phyloP scores from a whole-genome alignment of 805 yeast species.

The Spathaspora passalidarum region DNA sequence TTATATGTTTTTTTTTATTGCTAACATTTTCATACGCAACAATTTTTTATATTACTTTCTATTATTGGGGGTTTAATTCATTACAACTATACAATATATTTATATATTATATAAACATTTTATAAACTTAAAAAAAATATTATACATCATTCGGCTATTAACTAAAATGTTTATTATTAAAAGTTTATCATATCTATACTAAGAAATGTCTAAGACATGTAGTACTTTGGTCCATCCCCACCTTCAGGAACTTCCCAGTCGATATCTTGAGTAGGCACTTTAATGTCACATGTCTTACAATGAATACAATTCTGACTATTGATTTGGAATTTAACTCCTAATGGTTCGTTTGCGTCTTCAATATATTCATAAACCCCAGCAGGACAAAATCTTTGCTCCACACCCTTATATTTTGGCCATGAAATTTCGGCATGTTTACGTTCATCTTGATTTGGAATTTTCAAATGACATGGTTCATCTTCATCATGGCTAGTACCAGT shows the following conservation, averaged over 20 bases:
- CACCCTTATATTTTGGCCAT: slow-evolving; percentile 78
- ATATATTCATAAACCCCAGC: slow-evolving; percentile 96
- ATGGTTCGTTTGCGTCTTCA: slow-evolving; percentile 55
- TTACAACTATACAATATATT: not conserved
- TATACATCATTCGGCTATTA: not conserved
- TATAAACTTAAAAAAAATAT: not conserved
- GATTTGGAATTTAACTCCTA: slow-evolving; percentile 84
- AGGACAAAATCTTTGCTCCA: slow-evolving; percentile 92
- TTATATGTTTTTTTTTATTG: too few species aligned
- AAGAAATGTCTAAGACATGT: slow-evolving; percentile 53
- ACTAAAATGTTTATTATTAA: too few species aligned
- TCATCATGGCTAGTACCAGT: slow-evolving; percentile 97
- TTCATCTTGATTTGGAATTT: slow-evolving; percentile 58
- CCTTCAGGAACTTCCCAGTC: slow-evolving; percentile 99
- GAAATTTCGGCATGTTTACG: slow-evolving; percentile 63
- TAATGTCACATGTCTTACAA: slow-evolving; percentile 97
- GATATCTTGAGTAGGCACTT: slow-evolving; percentile 92
- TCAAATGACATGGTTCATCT: slow-evolving; percentile 85
- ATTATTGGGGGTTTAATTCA: not conserved
- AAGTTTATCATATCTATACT: not conserved
- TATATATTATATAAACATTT: not conserved
- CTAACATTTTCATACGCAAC: not conserved
- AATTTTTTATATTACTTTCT: not conserved
- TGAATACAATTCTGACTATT: slow-evolving; percentile 97
- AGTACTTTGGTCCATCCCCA: slow-evolving; percentile 97